phyloP scores from a whole-genome alignment of 768 basidiomycete species.

The Strobilomyces confusus region DNA sequence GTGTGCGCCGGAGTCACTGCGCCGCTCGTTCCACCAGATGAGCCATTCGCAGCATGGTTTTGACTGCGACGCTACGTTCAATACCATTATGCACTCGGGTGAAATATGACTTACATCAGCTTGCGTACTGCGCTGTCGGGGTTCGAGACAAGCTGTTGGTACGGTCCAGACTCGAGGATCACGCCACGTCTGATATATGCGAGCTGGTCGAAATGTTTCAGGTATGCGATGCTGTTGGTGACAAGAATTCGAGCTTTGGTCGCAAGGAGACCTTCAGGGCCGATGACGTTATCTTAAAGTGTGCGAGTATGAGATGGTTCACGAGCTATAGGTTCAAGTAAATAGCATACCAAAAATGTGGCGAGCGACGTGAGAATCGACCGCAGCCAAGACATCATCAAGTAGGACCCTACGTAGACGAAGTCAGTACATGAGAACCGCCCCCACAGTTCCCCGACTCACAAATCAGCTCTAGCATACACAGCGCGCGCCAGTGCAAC shows the following conservation, averaged over 20 bases:
- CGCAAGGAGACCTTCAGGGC: constrained; percentile 76
- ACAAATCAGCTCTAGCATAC: constrained; percentile 90
- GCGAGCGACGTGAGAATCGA: constrained; percentile 57
- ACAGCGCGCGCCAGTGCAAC: constrained; percentile 84
- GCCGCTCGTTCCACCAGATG: constrained; percentile 41
- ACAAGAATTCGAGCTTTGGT: constrained; percentile 82
- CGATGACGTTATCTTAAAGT: constrained; percentile 72
- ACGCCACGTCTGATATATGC: constrained; percentile 77
- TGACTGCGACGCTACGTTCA: constrained; percentile 27
- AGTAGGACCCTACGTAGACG: constrained; percentile 53
- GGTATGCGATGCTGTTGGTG: constrained; percentile 84
- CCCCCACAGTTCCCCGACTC: constrained; percentile 17
- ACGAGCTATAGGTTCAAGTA: neutral
- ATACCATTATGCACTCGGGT: neutral
- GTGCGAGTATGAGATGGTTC: constrained; percentile 2
- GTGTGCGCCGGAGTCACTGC: constrained; percentile 44
- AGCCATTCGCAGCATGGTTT: constrained; percentile 42
- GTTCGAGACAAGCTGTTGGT: constrained; percentile 54
- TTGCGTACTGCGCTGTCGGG: constrained; percentile 64
- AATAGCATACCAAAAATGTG: constrained; percentile 66
- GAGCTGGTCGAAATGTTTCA: constrained; percentile 72
- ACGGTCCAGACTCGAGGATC: constrained; percentile 73
- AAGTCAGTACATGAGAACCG: neutral
- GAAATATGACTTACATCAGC: constrained; percentile 56
- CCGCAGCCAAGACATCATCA: constrained; percentile 86